phyloP scores from a whole-genome alignment of 306 rosid species.

The Malus orientalis region DNA sequence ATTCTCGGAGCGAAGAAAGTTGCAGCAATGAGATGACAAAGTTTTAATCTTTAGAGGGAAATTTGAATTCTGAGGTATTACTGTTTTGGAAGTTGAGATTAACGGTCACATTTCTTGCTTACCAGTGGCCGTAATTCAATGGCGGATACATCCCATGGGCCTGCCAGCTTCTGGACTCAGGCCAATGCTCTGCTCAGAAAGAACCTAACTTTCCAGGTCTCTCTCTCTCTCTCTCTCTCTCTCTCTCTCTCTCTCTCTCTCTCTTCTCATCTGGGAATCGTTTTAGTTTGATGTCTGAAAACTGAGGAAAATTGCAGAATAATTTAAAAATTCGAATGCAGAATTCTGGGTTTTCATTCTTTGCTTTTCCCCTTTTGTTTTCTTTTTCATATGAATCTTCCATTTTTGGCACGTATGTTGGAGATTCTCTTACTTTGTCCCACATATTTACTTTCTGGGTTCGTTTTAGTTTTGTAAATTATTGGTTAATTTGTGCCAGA shows the following conservation, averaged over 20 bases:
- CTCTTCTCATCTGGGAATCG: not conserved
- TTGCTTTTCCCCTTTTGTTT: not conserved
- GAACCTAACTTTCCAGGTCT: constrained; percentile 75
- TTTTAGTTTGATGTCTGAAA: not conserved
- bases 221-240: not conserved
- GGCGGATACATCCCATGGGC: constrained; percentile 40
- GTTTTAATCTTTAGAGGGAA: not conserved
- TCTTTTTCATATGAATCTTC: not conserved
- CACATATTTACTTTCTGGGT: not conserved
- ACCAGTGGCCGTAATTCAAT: constrained; percentile 1
- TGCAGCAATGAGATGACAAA: not conserved
- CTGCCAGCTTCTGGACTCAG: constrained; percentile 74
- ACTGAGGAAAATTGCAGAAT: not conserved
- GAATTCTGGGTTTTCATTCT: not conserved
- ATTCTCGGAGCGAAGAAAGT: not conserved
- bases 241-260: constrained; percentile 8
- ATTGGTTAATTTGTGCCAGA: not conserved
- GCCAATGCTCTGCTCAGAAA: constrained; percentile 86
- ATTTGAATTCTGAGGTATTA: not conserved
- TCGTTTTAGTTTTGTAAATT: not conserved
- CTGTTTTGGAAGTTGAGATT: not conserved
- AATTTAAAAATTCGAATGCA: not conserved
- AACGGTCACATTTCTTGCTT: not conserved
- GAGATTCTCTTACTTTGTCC: not conserved
- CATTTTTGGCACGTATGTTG: not conserved